Evolutionary conservation across 805 yeast species (phyloP).

Genomic region (Starmerella sp.): DNA sequence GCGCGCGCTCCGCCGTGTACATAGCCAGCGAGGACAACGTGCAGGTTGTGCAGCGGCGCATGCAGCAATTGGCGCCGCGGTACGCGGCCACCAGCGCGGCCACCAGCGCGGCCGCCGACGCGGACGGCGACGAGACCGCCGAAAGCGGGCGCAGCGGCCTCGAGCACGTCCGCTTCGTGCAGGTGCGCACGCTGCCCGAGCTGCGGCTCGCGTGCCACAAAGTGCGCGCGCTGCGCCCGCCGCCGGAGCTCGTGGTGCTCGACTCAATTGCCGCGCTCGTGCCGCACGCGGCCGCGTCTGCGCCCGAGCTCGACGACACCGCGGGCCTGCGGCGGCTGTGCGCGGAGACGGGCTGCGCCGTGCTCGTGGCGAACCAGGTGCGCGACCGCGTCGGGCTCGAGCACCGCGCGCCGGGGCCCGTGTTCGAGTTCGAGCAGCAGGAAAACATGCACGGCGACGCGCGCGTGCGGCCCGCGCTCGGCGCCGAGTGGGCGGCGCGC

Average conservation of each 20-base stretch:
- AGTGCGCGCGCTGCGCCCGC: background rate
- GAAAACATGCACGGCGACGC: constrained; percentile 8
- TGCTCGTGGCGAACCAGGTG: constrained; percentile 71
- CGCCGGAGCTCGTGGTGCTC: constrained; percentile 41
- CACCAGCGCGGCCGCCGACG: no score
- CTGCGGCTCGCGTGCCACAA: constrained; percentile 7
- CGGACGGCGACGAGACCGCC: no score
- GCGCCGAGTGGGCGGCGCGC: constrained; percentile 9
- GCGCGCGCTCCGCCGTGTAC: constrained; percentile 56
- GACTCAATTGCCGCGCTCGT: constrained; percentile 57
- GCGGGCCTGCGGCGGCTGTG: constrained; percentile 40
- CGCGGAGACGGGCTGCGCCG: constrained; percentile 38
- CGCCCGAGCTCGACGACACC: constrained; percentile 15
- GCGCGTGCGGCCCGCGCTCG: constrained; percentile 7
- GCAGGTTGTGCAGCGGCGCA: constrained; percentile 36
- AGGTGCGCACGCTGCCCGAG: background rate
- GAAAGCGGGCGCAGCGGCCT: background rate
- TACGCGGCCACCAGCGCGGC: no score
- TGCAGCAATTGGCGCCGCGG: constrained; percentile 21
- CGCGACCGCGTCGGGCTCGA: constrained; percentile 36
- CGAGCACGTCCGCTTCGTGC: constrained; percentile 3
- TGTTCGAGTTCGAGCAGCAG: constrained; percentile 3
- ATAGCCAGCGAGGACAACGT: constrained; percentile 69
- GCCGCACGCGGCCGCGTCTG: constrained; percentile 11
- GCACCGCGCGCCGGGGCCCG: background rate